Base-by-base conservation (phyloP, 2,329 filamentous ascomycete genomes). In the Exophiala xenobiotica region DNA sequence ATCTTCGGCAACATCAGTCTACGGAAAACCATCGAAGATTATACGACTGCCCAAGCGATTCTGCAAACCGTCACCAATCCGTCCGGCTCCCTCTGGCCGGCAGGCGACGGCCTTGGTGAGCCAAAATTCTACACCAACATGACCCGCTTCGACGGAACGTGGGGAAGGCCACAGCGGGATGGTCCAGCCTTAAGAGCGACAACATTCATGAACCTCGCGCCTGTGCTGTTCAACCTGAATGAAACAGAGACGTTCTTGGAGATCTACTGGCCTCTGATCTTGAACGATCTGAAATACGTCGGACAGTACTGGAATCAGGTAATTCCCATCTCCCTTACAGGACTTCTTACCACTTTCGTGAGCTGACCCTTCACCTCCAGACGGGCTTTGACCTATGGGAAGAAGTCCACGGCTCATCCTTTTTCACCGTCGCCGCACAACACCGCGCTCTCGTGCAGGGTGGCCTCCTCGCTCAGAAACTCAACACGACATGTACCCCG, bases 221-320 rank as follows among this genome's bases (percentile, higher is more conserved):
- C 62, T 27, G 56, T 53, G 9, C 47, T 60, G 7, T 57, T 56
- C 45, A 47, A 51, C 9, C 37, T 56, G 33, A 59, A 55, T 38
- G 56, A 58, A 8, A 58, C 60, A 8, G 73, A 73, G 2, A 79
- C 77, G 0, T 83, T 78, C 4, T 70, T 68, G 8, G 68, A 73
- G 38, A 76, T 79, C 39, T 73, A 87, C 40, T 90, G 86, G 86
- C 87, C 87, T 4, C 74, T 92, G 49, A 79, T 90, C 42, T 74
- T 78, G 46, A 91, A 90, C 59, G 88, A 92, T 61, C 75, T 93
- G 31, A 76, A 76, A 38, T 92, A 91, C 58, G 81, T 88, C 5
- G 78, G 82, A 1, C 81, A 88, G 63, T 88, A 88, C 71, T 88
- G 85, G 82, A 81, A 79, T 54, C 68, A 74, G 49, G 53, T 49